Conservation (phyloP, 768 basidiomycete genomes). For the Podaxis pistillaris region DNA sequence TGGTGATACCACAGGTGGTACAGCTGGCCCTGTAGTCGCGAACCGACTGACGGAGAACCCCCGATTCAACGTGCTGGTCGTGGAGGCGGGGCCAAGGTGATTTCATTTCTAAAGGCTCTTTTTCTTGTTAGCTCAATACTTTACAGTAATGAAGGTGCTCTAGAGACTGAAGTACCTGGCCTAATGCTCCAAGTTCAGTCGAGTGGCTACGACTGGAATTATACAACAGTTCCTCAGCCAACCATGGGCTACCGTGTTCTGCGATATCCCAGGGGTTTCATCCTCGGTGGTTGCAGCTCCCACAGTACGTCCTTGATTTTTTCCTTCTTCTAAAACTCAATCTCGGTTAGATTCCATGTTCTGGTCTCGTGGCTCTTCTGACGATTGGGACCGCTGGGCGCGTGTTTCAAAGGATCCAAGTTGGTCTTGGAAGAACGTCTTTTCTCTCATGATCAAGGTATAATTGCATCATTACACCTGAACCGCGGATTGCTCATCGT, state of each 20-base stretch:
- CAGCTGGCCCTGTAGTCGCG: slow-evolving; percentile 55
- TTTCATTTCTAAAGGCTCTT: neutral
- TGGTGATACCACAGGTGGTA: slow-evolving; percentile 33
- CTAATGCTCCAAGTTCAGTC: slow-evolving; percentile 12
- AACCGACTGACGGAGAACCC: slow-evolving; percentile 52
- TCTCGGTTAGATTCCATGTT: slow-evolving; percentile 21
- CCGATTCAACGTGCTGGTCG: slow-evolving; percentile 41
- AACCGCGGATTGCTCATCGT: neutral
- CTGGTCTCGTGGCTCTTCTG: slow-evolving; percentile 31
- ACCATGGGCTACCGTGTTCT: slow-evolving; percentile 22
- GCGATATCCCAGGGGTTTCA: slow-evolving; percentile 23
- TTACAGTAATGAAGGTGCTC: slow-evolving; percentile 13
- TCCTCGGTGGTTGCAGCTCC: slow-evolving; percentile 28
- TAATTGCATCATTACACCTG: neutral
- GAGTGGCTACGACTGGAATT: slow-evolving; percentile 28
- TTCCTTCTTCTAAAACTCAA: neutral
- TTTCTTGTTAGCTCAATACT: neutral
- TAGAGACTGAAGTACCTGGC: slow-evolving; percentile 11
- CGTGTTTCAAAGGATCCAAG: slow-evolving; percentile 39
- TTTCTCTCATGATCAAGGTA: slow-evolving; percentile 29
- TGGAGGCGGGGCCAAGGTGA: slow-evolving; percentile 59
- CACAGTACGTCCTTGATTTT: slow-evolving; percentile 24
- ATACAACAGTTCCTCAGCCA: slow-evolving; percentile 24
- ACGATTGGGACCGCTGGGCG: slow-evolving; percentile 56
- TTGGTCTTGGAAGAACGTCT: slow-evolving; percentile 39